Percentiles rank a stretch among this genome's conserved stretches.
These are phyloP conservation scores for Asterochloris sp. DNA, from an alignment of 139 green algal species.

Conservation along the genomic window DNA sequence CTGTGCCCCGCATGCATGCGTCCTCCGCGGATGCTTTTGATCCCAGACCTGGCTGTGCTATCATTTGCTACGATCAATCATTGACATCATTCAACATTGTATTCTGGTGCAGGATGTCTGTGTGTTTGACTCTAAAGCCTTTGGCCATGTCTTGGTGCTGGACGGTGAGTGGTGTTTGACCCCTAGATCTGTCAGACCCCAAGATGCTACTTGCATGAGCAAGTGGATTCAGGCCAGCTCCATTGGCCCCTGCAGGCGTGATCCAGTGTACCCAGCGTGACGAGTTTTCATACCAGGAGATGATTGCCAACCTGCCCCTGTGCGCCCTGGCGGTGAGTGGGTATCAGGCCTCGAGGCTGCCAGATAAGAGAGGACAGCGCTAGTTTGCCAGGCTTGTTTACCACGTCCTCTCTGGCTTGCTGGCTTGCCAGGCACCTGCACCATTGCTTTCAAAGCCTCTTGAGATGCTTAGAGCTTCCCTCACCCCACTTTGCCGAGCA, in stretches of 20 bases:
- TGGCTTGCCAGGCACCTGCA: no score
- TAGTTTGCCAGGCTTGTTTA: no score
- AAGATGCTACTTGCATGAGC: neutral
- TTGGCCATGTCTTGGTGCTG: conserved; percentile 91
- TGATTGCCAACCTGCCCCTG: conserved; percentile 95
- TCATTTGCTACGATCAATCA: neutral
- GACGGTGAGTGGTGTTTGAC: conserved; percentile 60
- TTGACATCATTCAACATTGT: neutral
- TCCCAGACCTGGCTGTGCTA: no score
- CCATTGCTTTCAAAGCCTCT: no score
- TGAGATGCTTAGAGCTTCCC: neutral
- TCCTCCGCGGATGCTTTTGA: no score
- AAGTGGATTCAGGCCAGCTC: neutral
- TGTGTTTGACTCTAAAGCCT: conserved; percentile 78
- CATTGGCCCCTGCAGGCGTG: conserved; percentile 50
- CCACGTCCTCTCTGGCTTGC: no score
- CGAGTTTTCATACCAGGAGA: conserved; percentile 97
- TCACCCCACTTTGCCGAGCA: neutral
- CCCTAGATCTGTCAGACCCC: neutral
- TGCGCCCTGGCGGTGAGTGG: conserved; percentile 67
- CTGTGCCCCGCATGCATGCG: neutral
- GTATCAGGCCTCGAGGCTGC: no score
- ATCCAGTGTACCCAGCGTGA: conserved; percentile 96
- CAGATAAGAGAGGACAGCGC: neutral
- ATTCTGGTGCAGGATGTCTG: conserved; percentile 67